Base-by-base conservation (phyloP, 176 grass and related monocot genomes). In the Tuctoria greenei region DNA sequence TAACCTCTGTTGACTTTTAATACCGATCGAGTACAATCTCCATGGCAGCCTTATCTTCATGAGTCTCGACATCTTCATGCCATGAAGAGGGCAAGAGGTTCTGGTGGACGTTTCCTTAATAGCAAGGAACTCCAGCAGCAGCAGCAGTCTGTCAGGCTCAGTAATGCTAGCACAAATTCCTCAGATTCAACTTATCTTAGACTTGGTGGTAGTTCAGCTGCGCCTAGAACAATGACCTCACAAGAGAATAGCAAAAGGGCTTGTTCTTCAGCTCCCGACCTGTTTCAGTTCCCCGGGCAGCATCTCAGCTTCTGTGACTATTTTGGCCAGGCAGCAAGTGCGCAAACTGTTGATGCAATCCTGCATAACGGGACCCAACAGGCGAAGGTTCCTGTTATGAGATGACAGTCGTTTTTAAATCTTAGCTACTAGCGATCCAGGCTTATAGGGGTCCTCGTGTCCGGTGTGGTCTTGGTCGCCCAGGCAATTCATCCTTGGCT, bases 401-500 rank as follows among this genome's bases (percentile, higher is more conserved):
- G 31, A 64, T 69, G 79, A 78, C 5, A n/a, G 31, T 31, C 31
- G 36, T 42, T 34, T 63, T 35, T 1, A 6, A 63, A 70, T 34
- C 46, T 31, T 28, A 26, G 8, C 25, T 31, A 31, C 25, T 31
- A 31, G 64, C 44, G 58, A 62, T 56, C 74, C 45, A 55, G 39
- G 24, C 37, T 58, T 79, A 36, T 72, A 38, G 25, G 39, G 34
- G 35, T 41, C 17, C 39, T 42, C 6, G 25, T 63, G 38, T 50
- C 37, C 44, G 26, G n/a, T 81, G 55, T 73, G 82, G 52, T 84
- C 65, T 80, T 34, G 40, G 17, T 81, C 3, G 31, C 39, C 26
- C 43, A 73, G 88, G 88, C 91, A 93, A 93, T 69, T 93, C 87
- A 88, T 88, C 82, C 85, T 93, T 93, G 91, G 91, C 91, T 90